Evolutionary conservation across 805 yeast species (phyloP), one percentile per base, ranked within the genome.

Genomic region (Starmerella sirachaensis): DNA sequence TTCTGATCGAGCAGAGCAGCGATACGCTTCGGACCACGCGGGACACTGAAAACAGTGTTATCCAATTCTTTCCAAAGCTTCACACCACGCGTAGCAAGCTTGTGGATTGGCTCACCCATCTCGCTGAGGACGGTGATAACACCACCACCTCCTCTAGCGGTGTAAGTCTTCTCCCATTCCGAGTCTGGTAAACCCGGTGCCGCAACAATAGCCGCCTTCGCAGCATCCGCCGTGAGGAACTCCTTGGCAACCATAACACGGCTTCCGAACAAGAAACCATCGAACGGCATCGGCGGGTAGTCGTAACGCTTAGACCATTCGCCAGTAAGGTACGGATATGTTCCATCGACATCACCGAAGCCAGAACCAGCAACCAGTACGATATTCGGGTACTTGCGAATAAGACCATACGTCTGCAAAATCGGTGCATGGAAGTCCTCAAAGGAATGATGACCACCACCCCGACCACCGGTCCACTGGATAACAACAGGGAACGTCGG

Each of bases 401-500:
- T 80, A 68, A 80, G 79, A 50, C 94, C 68, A 65, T 91, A 91
- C 88, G 91, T 91, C 63, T 84, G 94, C 57, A 91, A 66, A 50
- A 91, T 73, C 51, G 98, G 97, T 58, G 86, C 88, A 63, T 91
- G 98, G 91, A 88, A 85, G 66, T 91, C 99, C 70, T 91, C 99
- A 57, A 76, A 91, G 35, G 97, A 88, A 64, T 91, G 99, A 62
- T 91, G 99, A 58, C 99, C 99, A 73, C 99, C 99, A 68, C 96
- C 99, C 73, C 99, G 86, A 63, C 99, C 99, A 72, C 97, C 98
- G 43, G 99, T 91, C 99, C 99, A 91, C 69, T 91, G 98, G 53
- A 91, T 66, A 39, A 91, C 88, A 56, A 91, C 84, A 48, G 98
- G 99, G 86, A 91, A 91, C 47, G 61, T 66, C 50, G 98, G 98